Evolutionary conservation across 2,329 filamentous ascomycete genomes (phyloP), one percentile per base, ranked within the genome.

Genomic region (Ophiostoma ulmi): DNA sequence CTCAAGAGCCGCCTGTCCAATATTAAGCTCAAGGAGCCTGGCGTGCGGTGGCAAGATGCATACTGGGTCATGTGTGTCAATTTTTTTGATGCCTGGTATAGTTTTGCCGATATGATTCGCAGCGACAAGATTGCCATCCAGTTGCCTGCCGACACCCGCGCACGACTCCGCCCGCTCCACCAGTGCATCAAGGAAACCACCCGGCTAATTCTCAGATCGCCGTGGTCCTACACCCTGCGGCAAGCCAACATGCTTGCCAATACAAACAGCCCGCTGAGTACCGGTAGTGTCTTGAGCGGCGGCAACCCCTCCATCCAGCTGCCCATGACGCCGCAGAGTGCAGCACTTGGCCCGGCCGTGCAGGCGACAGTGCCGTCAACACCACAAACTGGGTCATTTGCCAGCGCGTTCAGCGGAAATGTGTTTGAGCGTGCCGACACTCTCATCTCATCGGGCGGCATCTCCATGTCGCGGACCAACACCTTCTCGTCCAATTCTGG

Each of bases 291-390:
- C 31, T 13, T 70, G 26, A 69, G 66, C 48, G 72, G 67, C 1
- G 68, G 64, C 55, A 63, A 48, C 31, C 70, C 76, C 68, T 70
- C 70, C 4, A 73, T 78, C 52, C 80, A 80, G 69, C 75, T 93
- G 52, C 93, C 94, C 10, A 93, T 95, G 76, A 97, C 94, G 1
- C 94, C 94, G 8, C 86, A 97, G 73, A 95, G 92, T 75, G 94
- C 93, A 20, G 94, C 94, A 1, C 84, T 97, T 5, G 94, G 94
- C 0, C 93, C 94, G 6, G 94, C 94, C 26, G 92, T 93, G 70
- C 93, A 97, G 79, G 93, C 94, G 0, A 97, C 93, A 0, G 90
- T 97, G 13, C 91, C 92, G 4, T 91, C 86, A 2, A 92, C 88
- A 0, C 88, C 88, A 11, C 83, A 87, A 76, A 86, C 82, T 72